These are phyloP conservation scores for Aotearoamyces nothofagi DNA, from an alignment of 2,329 filamentous ascomycete species.

Conservation along the genomic window DNA sequence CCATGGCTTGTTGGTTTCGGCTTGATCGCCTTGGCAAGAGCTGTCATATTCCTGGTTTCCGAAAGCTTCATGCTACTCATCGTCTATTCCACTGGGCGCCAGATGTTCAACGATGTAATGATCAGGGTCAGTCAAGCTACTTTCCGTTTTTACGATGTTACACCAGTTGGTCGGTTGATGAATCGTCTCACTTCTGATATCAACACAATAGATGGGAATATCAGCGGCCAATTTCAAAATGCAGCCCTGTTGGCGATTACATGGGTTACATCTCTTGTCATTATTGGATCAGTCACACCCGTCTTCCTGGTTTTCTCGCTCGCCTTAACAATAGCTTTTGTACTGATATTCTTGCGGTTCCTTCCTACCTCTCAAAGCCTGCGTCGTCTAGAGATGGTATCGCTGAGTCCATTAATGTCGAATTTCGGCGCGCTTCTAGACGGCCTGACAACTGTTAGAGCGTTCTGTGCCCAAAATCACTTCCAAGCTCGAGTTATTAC, in stretches of 20 bases:
- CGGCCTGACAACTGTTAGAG: constrained; percentile 73
- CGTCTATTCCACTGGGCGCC: constrained; percentile 61
- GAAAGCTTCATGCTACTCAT: constrained; percentile 61
- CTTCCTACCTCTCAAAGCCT: constrained; percentile 73
- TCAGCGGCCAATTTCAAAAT: constrained; percentile 56
- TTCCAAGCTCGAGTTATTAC: constrained; percentile 70
- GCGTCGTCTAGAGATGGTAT: constrained; percentile 77
- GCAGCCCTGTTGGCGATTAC: constrained; percentile 57
- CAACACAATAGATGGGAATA: constrained; percentile 76
- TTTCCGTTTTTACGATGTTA: constrained; percentile 84
- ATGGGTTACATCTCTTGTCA: constrained; percentile 56
- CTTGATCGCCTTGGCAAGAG: constrained; percentile 43
- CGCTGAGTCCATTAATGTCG: constrained; percentile 74
- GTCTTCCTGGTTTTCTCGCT: constrained; percentile 60
- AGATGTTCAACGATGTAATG: constrained; percentile 61
- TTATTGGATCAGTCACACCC: constrained; percentile 70
- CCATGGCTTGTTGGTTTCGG: constrained; percentile 66
- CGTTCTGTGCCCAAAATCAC: constrained; percentile 61
- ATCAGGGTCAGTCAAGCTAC: constrained; percentile 61
- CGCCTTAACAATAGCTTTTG: constrained; percentile 49
- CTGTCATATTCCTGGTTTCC: constrained; percentile 42
- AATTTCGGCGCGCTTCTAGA: constrained; percentile 84
- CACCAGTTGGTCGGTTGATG: constrained; percentile 79
- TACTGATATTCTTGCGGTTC: constrained; percentile 62
- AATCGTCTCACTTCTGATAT: constrained; percentile 86